Evolutionary conservation across 495 filamentous ascomycete genomes (phyloP), one percentile per base, ranked within the genome.

Genomic region (Symbiotaphrina buchneri): DNA sequence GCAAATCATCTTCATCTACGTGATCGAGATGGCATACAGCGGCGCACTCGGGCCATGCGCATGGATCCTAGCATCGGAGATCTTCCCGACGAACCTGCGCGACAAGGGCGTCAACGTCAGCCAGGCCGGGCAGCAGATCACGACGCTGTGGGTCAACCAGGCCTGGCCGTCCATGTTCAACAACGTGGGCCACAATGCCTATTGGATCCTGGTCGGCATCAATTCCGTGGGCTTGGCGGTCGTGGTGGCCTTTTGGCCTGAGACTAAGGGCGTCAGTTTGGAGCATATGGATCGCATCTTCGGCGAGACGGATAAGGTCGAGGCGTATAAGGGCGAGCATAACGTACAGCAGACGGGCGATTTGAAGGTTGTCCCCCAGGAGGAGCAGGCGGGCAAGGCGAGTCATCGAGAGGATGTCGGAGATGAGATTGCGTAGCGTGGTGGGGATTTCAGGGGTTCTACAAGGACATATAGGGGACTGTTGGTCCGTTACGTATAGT

Each of bases 211-310:
- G 14, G 48, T 53, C 30, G 42, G 32, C 3, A 31, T 55, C 6
- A 54, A 55, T 39, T 39, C 46, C 14, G 39, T 39, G 4, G 51
- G 47, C 8, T 39, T 53, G 18, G 47, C 51, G 48, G 31, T 50
- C 11, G 49, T 51, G 3, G 52, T 55, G 10, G 48, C 39, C 14
- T 39, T 55, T 27, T 42, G 52, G 3, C 52, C 48, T 4, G 45
- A 48, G 33, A 48, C 39, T 15, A 45, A 44, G 26, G 37, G 37
- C 21, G 35, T 48, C 10, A 45, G 40, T 18, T 30, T 55, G 3
- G 51, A 55, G 27, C 35, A 49, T 16, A 55, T 55, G 48, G 52
- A 53, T 18, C 43, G 39, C 27, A 42, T 55, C 3, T 55, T 55
- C 29, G 51, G 48, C 1, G 44, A 44, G 7, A 18, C 45, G n/a